Evolutionary conservation across 805 yeast species (phyloP).

Genomic region (Tetrapisispora taiwanensis): DNA sequence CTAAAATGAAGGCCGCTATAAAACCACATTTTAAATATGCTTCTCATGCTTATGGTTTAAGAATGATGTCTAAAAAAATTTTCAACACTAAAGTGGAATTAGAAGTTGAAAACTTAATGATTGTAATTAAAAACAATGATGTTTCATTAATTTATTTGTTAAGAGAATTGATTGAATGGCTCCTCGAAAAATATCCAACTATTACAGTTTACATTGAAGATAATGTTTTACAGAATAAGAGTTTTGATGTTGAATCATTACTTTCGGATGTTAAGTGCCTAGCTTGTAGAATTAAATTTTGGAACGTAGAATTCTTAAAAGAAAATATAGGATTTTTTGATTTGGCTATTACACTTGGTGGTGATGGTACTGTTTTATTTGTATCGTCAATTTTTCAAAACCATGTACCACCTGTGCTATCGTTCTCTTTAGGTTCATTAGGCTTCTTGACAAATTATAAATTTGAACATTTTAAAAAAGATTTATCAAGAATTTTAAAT

Average conservation of each 20-base stretch:
- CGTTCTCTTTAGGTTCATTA: constrained; percentile 81
- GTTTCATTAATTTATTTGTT: constrained; percentile 66
- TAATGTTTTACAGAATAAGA: constrained; percentile 47
- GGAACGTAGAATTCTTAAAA: constrained; percentile 54
- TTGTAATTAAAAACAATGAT: constrained; percentile 86
- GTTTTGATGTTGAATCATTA: constrained; percentile 53
- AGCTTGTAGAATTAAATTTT: constrained; percentile 42
- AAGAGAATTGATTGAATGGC: constrained; percentile 72
- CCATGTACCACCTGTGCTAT: constrained; percentile 83
- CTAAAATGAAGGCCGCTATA: constrained; percentile 2
- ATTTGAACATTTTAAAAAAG: constrained; percentile 59
- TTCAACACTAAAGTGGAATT: constrained; percentile 62
- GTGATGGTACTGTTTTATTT: constrained; percentile 91
- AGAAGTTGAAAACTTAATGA: constrained; percentile 59
- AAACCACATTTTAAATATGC: constrained; percentile 60
- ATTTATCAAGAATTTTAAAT: constrained; percentile 47
- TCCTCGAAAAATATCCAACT: constrained; percentile 35
- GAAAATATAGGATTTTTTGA: constrained; percentile 44
- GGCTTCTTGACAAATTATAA: constrained; percentile 87
- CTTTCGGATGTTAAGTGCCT: constrained; percentile 35
- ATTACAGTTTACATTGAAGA: constrained; percentile 63
- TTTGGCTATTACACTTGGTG: constrained; percentile 81
- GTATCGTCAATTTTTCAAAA: constrained; percentile 79
- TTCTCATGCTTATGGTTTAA: constrained; percentile 71
- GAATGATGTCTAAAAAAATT: constrained; percentile 62